Evolutionary conservation across 305 asterid genomes (phyloP), one percentile per base, ranked within the genome.

Genomic region (Fraxinus sp.): DNA sequence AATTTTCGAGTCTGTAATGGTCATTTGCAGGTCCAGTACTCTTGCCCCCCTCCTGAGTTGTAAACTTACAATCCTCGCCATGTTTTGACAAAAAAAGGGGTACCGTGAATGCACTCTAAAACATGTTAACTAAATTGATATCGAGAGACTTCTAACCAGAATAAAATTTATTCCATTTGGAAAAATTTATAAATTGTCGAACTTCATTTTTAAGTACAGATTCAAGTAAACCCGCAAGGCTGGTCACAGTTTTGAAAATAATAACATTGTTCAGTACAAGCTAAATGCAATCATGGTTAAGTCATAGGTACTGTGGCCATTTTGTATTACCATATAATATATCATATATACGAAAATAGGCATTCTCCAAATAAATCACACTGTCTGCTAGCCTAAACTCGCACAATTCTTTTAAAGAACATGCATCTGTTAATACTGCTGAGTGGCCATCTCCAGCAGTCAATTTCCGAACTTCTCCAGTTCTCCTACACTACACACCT

Each of bases 401-500:
- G 1, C 98, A 96, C 82, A 96, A 59, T 84, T 94, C 98, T 93
- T 96, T 96, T 88, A 96, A 85, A 13, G 30, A 28, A 84, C 90
- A 94, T 13, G 99, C 99, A 88, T 94, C 98, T 2, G 98, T 96
- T 74, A 96, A 72, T 9, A 93, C 99, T 32, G 97, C 98, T 10
- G 98, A 96, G 87, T 96, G 98, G 84, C 99, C 99, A 70, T 97
- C 98, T 80, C 99, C 98, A 7, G 97, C 98, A 62, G 97, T 94
- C 85, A 96, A 78, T 84, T 93, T 96, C 86, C 95, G 86, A 26
- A 94, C 97, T 1, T 28, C 30, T 28, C 30, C n/a, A n/a, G n/a
- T 85, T 92, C 95, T 77, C 99, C 99, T n/a, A 93, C 93, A 33
- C 99, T n/a, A 93, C 92, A 35, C 39, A 94, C 97, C 99, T 94